Base-by-base conservation (phyloP, 2,329 filamentous ascomycete genomes). In the Chaetomium sp. region DNA sequence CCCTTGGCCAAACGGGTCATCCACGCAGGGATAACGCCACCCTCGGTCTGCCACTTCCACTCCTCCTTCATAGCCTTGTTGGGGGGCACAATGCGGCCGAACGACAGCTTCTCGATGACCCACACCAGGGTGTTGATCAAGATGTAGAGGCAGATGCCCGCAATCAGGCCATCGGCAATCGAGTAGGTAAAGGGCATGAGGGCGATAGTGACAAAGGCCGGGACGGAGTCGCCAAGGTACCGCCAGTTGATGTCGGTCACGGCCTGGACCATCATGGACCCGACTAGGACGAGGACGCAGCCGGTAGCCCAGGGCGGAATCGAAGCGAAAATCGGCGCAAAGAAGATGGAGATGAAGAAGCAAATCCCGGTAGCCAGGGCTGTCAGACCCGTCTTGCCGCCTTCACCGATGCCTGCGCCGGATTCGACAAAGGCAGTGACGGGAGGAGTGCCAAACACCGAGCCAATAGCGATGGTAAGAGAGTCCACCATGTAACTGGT, bases 121-220 rank as follows among this genome's bases (percentile, higher is more conserved):
- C 81, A 91, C 10, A 89, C 84, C 10, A 79, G 66, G 0, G 77
- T 81, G 72, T 95, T 95, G 71, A 95, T 79, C 60, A 87, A 67
- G 45, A 86, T 85, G 71, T 95, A 95, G 41, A 82, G 83, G 65
- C 86, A 77, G 65, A 95, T 87, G 52, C 89, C 88, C 1, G 81
- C 88, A 63, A 95, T 95, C 12, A 95, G 77, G 48, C 90, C 90
- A 66, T 95, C 88, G 10, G 90, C 88, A 66, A 95, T 94, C 42
- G 85, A 89, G 75, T 94, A 95, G 1, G 88, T 91, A 72, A 95
- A 94, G 0, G 90, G 89, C 90, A 95, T 95, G 58, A 91, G 74
- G 55, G 85, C 83, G 60, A 95, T 87, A 50, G 88, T 91, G 38
- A 95, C 75, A 73, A 95, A 95, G 3, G 90, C 89, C 0, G 90